phyloP scores from a whole-genome alignment of 2,329 filamentous ascomycete genomes.

The Pseudocercospora crystallina region DNA sequence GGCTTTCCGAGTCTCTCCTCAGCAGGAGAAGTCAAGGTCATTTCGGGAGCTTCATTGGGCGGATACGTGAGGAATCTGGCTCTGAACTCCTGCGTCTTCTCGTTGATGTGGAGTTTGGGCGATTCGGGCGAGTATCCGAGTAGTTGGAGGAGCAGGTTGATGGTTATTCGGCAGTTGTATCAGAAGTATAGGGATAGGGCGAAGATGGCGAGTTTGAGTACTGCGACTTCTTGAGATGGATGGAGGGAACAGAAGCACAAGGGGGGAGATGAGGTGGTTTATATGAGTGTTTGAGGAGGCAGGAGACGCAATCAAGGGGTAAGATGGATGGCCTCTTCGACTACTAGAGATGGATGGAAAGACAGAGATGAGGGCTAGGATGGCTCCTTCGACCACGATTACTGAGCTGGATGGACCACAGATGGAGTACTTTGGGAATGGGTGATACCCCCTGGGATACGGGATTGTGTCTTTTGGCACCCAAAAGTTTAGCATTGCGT shows the following conservation, averaged over 20 bases:
- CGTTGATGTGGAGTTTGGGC: slow-evolving; percentile 72
- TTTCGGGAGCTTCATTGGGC: slow-evolving; percentile 78
- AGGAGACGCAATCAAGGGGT: too few relatives aligned
- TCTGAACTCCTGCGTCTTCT: slow-evolving; percentile 91
- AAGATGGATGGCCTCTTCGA: not conserved
- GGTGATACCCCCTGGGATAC: too few relatives aligned
- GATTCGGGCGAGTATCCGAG: slow-evolving; percentile 69
- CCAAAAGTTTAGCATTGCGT: too few relatives aligned
- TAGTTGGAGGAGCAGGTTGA: slow-evolving; percentile 83
- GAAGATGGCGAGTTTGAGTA: not conserved
- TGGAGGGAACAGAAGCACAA: not conserved
- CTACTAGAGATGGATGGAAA: not conserved
- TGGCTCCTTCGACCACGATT: not conserved
- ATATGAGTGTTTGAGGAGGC: too few relatives aligned
- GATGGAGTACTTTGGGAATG: too few relatives aligned
- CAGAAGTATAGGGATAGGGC: slow-evolving; percentile 51
- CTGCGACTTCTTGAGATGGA: slow-evolving; percentile 5
- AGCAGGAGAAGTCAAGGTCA: slow-evolving; percentile 82
- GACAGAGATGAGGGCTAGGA: not conserved
- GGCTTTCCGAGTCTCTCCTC: slow-evolving; percentile 91
- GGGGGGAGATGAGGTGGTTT: too few relatives aligned
- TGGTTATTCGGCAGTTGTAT: slow-evolving; percentile 78
- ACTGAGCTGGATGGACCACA: too few relatives aligned
- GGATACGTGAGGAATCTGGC: slow-evolving; percentile 84
- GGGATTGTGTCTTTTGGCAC: too few relatives aligned